phyloP scores from a whole-genome alignment of 1,284 basidiomycete genomes.

The Earliella scabrosa region DNA sequence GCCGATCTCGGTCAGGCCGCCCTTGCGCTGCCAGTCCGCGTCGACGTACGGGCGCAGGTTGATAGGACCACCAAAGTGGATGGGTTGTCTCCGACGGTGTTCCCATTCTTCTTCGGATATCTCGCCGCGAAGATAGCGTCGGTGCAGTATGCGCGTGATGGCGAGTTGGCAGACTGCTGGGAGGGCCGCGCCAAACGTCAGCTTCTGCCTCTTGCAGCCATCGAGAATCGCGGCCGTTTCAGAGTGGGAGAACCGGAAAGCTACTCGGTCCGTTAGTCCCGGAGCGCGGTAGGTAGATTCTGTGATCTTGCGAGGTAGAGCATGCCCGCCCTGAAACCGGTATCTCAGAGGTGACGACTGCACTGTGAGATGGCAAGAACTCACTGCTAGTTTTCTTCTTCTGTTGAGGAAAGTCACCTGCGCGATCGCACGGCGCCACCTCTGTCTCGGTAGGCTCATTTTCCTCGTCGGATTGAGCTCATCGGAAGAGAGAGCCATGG shows the following conservation, averaged over 20 bases:
- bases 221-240: slow-evolving; percentile 35
- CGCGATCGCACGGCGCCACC: slow-evolving; percentile 55
- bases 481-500: slow-evolving; percentile 27
- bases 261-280: slow-evolving; percentile 34
- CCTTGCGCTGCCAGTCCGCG: slow-evolving; percentile 48
- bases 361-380: background rate
- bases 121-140: slow-evolving; percentile 50
- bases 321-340: slow-evolving; percentile 55
- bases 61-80: slow-evolving; percentile 51
- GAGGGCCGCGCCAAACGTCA: slow-evolving; percentile 58
- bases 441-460: slow-evolving; percentile 39
- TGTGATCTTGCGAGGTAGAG: slow-evolving; percentile 46
- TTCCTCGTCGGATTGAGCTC: slow-evolving; percentile 14
- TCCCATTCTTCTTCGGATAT: slow-evolving; percentile 59
- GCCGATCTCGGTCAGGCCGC: slow-evolving; percentile 49
- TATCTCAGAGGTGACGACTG: background rate
- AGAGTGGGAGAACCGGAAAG: slow-evolving; percentile 29
- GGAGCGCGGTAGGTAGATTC: slow-evolving; percentile 40
- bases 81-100: slow-evolving; percentile 53
- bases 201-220: slow-evolving; percentile 43
- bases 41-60: slow-evolving; percentile 60
- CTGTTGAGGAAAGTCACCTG: slow-evolving; percentile 41
- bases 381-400: slow-evolving; percentile 28
- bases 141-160: slow-evolving; percentile 55
- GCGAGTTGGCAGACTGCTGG: slow-evolving; percentile 57